Evolutionary conservation across 2,329 filamentous ascomycete genomes (phyloP).

Genomic region (Cercospora sp.): DNA sequence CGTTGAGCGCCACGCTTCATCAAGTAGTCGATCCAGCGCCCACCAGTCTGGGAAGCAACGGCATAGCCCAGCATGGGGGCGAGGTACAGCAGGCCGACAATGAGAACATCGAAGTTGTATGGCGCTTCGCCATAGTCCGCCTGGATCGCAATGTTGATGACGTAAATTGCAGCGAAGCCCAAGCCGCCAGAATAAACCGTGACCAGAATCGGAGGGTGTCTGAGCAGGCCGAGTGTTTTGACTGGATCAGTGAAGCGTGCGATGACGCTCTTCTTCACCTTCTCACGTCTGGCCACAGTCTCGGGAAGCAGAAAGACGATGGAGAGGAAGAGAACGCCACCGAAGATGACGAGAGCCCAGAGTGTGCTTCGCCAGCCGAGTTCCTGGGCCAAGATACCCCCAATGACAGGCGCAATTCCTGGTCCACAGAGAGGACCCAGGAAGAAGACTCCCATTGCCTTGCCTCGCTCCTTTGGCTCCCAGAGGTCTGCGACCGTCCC

Average conservation of each 20-base stretch:
- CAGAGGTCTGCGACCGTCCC: conserved; percentile 84
- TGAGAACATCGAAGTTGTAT: conserved; percentile 66
- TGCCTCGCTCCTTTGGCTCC: conserved; percentile 68
- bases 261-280: conserved; percentile 33
- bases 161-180: conserved; percentile 72
- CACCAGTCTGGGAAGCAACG: conserved; percentile 66
- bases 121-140: conserved; percentile 65
- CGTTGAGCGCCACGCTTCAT: neutral
- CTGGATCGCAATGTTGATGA: conserved; percentile 76
- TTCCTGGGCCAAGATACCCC: conserved; percentile 66
- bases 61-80: conserved; percentile 73
- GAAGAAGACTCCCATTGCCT: conserved; percentile 82
- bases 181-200: conserved; percentile 73
- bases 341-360: conserved; percentile 74
- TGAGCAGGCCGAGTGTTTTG: conserved; percentile 67
- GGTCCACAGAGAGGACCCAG: conserved; percentile 75
- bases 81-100: conserved; percentile 74
- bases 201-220: conserved; percentile 70
- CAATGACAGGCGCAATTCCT: conserved; percentile 72
- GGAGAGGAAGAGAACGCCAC: conserved; percentile 57
- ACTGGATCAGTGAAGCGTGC: conserved; percentile 66
- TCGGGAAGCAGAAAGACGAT: conserved; percentile 66
- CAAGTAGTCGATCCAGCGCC: conserved; percentile 54
- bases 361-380: conserved; percentile 75
- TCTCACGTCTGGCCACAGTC: conserved; percentile 45